Conservation (phyloP, 331 rosid species). For the Quercus lobata region DNA sequence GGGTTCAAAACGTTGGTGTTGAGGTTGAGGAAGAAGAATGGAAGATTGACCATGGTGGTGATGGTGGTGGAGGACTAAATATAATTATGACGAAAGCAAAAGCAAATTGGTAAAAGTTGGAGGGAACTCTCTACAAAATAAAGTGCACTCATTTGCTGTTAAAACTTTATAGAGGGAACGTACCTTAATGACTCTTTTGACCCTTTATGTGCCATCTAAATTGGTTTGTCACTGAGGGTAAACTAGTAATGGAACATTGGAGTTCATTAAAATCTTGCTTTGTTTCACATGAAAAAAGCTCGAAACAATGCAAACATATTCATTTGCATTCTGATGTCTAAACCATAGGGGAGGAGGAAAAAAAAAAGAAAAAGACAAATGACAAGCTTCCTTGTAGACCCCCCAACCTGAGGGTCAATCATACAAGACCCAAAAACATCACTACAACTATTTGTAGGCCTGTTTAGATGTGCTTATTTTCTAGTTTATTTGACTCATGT, state of each 20-base stretch:
- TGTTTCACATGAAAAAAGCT: neutral
- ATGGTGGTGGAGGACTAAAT: slow-evolving; percentile 49
- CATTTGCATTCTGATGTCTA: neutral
- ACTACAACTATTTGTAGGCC: no score
- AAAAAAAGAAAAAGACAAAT: no score
- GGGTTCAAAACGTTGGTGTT: slow-evolving; percentile 14
- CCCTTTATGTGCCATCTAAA: slow-evolving; percentile 24
- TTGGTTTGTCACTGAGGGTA: neutral
- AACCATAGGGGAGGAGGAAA: neutral
- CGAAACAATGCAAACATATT: neutral
- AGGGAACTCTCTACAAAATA: slow-evolving; percentile 86
- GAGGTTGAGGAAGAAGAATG: slow-evolving; percentile 10
- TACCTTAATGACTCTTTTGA: slow-evolving; percentile 32
- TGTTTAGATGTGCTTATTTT: no score
- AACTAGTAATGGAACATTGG: neutral
- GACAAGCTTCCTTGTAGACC: no score
- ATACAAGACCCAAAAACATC: no score
- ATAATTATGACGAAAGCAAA: slow-evolving; percentile 58
- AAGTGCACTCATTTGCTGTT: slow-evolving; percentile 49
- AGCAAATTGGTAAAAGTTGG: slow-evolving; percentile 58
- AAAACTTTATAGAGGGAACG: slow-evolving; percentile 43
- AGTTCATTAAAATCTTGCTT: neutral
- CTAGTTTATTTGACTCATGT: no score
- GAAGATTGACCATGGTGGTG: slow-evolving; percentile 6
- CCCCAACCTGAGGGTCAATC: no score